Evolutionary conservation across 2,329 filamentous ascomycete genomes (phyloP), one percentile per base, ranked within the genome.

Genomic region (Grosmannia huntii): DNA sequence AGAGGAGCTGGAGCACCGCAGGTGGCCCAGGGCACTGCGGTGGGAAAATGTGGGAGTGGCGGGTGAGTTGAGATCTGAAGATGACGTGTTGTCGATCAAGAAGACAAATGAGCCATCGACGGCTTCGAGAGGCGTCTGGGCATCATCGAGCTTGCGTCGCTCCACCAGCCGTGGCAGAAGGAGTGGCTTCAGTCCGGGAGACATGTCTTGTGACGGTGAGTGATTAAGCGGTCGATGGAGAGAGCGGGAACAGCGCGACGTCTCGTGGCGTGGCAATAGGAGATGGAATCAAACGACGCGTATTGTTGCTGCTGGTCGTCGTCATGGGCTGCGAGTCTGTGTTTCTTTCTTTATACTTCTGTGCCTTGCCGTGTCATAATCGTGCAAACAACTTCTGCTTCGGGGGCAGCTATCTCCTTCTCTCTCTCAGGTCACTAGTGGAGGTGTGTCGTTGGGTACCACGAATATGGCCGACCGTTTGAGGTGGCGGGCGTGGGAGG

Each of bases 41-140:
- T 65, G 65, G 4, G 79, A 85, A 66, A 87, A 88, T 21, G 84
- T 87, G 25, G 87, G 85, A 49, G 86, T 89, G 44, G 85, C 73
- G 56, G 87, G 87, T 23, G 86, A 85, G 14, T 83, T 81, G 63
- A 84, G 75, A 64, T 87, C 86, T 14, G 68, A 89, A 12, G 77
- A 76, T 21, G 79, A 83, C 5, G 79, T 82, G 66, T 79, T 78
- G 57, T 75, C 70, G 55, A 71, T 74, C 64, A 74, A 74, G 65
- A 75, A 76, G 62, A 73, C 69, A 61, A 71, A 71, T 23, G 67
- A 63, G 55, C 67, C 63, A 56, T 75, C 73, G 33, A 44, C 5
- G 60, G 64, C 64, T 27, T 69, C 68, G 38, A 48, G 60, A 51
- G 53, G 57, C 51, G 60, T 57, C 19, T 65, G 62, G n/a, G 66